Evolutionary conservation across 2,329 filamentous ascomycete species (phyloP), one percentile per base, ranked within the genome.

Genomic region (Aureobasidium sp.): DNA sequence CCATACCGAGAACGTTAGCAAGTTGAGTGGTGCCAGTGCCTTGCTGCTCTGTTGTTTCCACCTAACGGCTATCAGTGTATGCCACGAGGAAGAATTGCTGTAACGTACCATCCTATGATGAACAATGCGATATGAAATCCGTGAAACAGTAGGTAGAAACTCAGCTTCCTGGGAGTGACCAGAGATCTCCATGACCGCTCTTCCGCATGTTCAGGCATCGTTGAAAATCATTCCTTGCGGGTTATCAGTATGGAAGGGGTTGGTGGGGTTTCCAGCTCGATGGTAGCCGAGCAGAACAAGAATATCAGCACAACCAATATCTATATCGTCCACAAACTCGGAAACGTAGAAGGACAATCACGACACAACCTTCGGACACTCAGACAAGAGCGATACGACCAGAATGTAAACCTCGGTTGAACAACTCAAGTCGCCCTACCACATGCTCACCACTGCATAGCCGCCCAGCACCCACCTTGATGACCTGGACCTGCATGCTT

Each of bases 1-100:
- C 93, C 93, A 99, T 62, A 99, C 94, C 3, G 93, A 97, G 76
- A 83, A 97, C 61, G 82, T 81, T 53, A 99, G 84, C 0, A 78
- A 83, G 75, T 99, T 99, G 51, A 99, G 82, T 45, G 83, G 84
- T 5, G 87, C 87, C 31, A 99, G 81, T 62, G 84, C 84, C 11
- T 73, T 65, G 71, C 96, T 88, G 5, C 72, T 68, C 37, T 75
- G 81, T 80, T 99, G 94, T 70, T 94, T 87, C 70, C 81, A 89
- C 91, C 91, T 96, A 8, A n/a, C 25, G 9, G 7, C 3, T 17
- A 49, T 60, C 14, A 60, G 57, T 22, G 41, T 70, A 45, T 34
- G 22, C 11, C 34, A 12, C n/a, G 36, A 22, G 11, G 34, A 11
- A 31, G 25, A 44, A 9, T 51, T 31, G 2, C 3, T 22, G 9